Evolutionary conservation across 495 filamentous ascomycete genomes (phyloP).

Genomic region (Podospora didyma): DNA sequence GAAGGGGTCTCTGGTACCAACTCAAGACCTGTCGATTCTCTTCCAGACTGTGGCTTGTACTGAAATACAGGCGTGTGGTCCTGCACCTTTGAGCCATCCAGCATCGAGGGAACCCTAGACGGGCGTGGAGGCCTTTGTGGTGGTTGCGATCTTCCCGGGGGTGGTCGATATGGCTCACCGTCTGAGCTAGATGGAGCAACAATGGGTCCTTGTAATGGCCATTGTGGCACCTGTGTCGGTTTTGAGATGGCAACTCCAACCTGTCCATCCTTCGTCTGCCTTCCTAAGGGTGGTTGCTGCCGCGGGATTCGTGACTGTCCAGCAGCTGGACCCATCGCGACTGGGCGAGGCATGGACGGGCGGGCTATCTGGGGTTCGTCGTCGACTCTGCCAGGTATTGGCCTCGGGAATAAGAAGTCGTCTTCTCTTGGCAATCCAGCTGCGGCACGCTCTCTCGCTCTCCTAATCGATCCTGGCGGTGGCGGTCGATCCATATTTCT

Average conservation of each 20-base stretch:
- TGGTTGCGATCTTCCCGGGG: conserved; percentile 50
- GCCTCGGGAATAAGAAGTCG: conserved; percentile 15
- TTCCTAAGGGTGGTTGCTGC: conserved; percentile 30
- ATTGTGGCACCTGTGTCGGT: conserved; percentile 50
- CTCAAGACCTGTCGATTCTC: conserved; percentile 24
- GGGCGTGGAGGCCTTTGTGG: conserved; percentile 67
- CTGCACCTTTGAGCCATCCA: conserved; percentile 46
- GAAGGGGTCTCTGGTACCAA: conserved; percentile 37
- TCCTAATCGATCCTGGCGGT: conserved; percentile 39
- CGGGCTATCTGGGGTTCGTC: conserved; percentile 47
- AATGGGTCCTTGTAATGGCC: conserved; percentile 49
- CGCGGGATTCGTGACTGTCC: conserved; percentile 29
- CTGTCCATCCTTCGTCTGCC: conserved; percentile 38
- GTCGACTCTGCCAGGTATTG: conserved; percentile 24
- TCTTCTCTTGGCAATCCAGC: conserved; percentile 23
- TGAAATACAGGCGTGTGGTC: conserved; percentile 50
- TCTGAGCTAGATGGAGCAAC: conserved; percentile 31
- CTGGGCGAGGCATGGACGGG: conserved; percentile 36
- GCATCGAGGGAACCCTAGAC: conserved; percentile 52
- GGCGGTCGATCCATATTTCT: conserved; percentile 39
- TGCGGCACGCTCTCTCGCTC: conserved; percentile 43
- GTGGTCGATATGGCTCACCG: conserved; percentile 43
- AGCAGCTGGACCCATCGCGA: conserved; percentile 24
- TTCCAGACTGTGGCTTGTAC: conserved; percentile 39
- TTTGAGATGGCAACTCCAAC: conserved; percentile 49